Evolutionary conservation across 2,329 filamentous ascomycete genomes (phyloP), one percentile per base, ranked within the genome.

Genomic region (Zasmidium cellare): DNA sequence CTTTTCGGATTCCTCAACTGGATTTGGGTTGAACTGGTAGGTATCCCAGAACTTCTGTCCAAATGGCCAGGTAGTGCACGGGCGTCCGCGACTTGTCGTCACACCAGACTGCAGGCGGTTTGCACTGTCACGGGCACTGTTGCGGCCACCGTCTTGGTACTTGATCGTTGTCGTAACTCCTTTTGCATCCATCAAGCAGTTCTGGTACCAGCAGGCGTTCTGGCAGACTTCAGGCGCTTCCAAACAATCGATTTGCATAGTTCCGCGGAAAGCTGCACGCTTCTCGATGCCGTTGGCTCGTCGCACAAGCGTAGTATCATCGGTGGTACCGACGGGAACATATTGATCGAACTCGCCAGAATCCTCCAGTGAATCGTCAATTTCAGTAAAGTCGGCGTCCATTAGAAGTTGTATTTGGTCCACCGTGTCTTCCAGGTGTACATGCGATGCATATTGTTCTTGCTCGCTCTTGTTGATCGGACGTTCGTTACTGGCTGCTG

Each of bases 141-240:
- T 18, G n/a, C 41, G 19, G 20, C 24, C 31, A 24, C 45, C 51
- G 51, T 54, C 50, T 14, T 45, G 50, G 51, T 58, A 58, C 6
- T 35, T 51, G 16, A 55, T 51, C n/a, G 31, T 31, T n/a, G 56
- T 58, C 16, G 28, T 38, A 18, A 28, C 44, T 20, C 51, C 55
- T 25, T 53, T 35, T n/a, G 50, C 55, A 18, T 45, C 45, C 25
- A 28, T 46, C 35, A 58, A 46, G 23, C 56, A 58, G 24, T 58
- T 58, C 47, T 58, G 56, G 47, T 55, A 58, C 56, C 56, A 58
- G 35, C 56, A 58, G 19, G 56, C 56, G 38, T 58, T 58, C 25
- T 54, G 51, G 25, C 56, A 58, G 18, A 51, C 56, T 55, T 58
- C 56, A 16, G 25, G 46, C 14, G 56, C 56, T 47, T 50, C 49